A percentile compares a stretch with the other conserved stretches of the same genome.
Conservation (phyloP, 306 rosid species). For the Inga laurina region DNA sequence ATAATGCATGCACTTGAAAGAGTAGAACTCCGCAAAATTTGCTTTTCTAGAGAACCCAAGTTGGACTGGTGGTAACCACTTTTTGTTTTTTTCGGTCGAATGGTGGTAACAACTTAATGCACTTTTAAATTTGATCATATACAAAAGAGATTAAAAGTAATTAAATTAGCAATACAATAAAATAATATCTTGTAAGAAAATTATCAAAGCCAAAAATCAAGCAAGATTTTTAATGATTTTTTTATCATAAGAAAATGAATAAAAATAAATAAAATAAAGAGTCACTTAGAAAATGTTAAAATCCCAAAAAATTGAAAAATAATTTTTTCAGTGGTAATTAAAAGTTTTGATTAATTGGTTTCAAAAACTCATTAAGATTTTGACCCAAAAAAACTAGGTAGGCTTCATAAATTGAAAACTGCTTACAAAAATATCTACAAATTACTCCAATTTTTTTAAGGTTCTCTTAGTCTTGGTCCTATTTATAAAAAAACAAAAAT, state of each 20-base stretch:
- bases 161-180: no score
- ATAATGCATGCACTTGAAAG: background rate
- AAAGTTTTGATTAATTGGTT: background rate
- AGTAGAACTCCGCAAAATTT: no score
- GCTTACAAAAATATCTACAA: background rate
- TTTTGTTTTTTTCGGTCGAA: no score
- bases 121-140: background rate
- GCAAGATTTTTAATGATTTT: no score
- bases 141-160: background rate
- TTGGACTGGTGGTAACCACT: background rate
- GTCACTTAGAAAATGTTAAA: background rate
- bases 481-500: no score
- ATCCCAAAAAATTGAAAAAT: no score
- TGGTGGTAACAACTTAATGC: background rate
- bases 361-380: background rate
- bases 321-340: no score
- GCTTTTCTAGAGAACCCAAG: background rate
- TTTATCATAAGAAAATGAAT: background rate
- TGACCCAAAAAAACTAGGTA: no score
- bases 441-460: no score
- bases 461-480: no score
- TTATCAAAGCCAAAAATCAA: background rate
- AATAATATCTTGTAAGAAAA: background rate
- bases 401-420: background rate
- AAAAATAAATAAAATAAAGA: background rate